Evolutionary conservation across 257 asterid genomes (phyloP), one percentile per base, ranked within the genome.

Genomic region (Datura wrightii): DNA sequence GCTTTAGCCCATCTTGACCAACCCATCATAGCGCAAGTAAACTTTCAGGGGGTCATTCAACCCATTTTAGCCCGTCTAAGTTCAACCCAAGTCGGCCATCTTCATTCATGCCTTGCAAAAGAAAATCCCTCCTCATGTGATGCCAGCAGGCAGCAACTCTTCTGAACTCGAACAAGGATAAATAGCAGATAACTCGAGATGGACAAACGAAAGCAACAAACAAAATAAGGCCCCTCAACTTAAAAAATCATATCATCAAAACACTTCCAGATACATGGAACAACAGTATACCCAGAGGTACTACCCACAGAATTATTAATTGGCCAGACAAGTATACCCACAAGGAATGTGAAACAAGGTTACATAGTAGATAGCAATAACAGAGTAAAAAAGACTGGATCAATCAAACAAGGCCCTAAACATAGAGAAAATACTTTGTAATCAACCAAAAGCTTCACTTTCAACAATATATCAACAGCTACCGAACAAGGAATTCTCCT

Each of bases 391-490:
- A 31, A 63, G 18, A 34, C 48, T 13, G 48, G 36, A 37, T 66
- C 48, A 13, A 24, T 24, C 31, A 24, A 24, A 24, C 31, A 24
- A 24, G 31, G 31, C 31, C 31, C 31, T 24, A 24, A 24, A 24
- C 31, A 65, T 66, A 14, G 48, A 14, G 48, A 15, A 66, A 7
- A 66, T 66, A 62, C 46, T 65, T 39, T 66, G 48, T 66, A 37
- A 36, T 37, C 74, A 66, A 6, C 74, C 37, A 66, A 39, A 66
- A 66, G 74, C 24, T 66, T 36, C 74, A 15, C 15, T 36, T 34
- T 66, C 74, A 66, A 66, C 48, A 36, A 66, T 24, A 48, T 66
- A 66, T 39, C 46, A 66, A 36, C 48, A 36, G 74, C 74, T 66
- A 37, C 48, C 3, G 48, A 6, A 66, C 7, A 66, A 66, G 48